Evolutionary conservation across 768 basidiomycete genomes (phyloP).

Genomic region (Cyathus striatus): DNA sequence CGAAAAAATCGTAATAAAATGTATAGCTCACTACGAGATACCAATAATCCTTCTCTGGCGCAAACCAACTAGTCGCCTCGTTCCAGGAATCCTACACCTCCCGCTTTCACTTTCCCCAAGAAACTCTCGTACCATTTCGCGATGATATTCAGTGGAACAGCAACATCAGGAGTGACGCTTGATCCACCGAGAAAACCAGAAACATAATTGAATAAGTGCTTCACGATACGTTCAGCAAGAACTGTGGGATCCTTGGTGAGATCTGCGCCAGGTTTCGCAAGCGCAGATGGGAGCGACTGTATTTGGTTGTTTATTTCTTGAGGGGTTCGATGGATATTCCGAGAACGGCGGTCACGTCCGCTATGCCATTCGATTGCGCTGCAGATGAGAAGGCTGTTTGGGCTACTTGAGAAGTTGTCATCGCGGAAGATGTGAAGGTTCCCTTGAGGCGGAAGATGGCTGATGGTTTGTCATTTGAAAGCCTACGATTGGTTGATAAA

Average conservation of each 20-base stretch:
- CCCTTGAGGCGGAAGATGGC: conserved; percentile 82
- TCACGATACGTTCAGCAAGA: conserved; percentile 66
- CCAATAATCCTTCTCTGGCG: too few species aligned
- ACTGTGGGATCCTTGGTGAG: conserved; percentile 40
- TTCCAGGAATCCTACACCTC: conserved; percentile 63
- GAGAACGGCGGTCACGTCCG: conserved; percentile 64
- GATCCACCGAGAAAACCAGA: conserved; percentile 54
- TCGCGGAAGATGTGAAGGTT: conserved; percentile 40
- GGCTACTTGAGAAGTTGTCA: conserved; percentile 22
- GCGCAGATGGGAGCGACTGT: conserved; percentile 33
- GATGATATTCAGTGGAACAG: conserved; percentile 59
- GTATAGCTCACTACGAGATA: too few species aligned
- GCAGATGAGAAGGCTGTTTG: conserved; percentile 34
- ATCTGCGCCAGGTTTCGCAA: conserved; percentile 14
- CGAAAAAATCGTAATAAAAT: too few species aligned
- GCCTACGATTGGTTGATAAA: conserved; percentile 41
- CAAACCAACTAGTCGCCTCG: conserved; percentile 26
- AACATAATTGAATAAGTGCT: conserved; percentile 72
- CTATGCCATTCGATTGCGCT: conserved; percentile 24
- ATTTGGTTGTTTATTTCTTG: conserved; percentile 54
- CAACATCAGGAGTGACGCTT: conserved; percentile 40
- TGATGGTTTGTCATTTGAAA: conserved; percentile 87
- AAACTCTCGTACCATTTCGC: conserved; percentile 72
- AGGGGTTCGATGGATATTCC: conserved; percentile 82
- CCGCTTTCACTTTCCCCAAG: conserved; percentile 48